A percentile compares a stretch with the other conserved stretches of the same genome.
Conservation (phyloP, 2,329 filamentous ascomycete genomes). For the Penicillium sp. region DNA sequence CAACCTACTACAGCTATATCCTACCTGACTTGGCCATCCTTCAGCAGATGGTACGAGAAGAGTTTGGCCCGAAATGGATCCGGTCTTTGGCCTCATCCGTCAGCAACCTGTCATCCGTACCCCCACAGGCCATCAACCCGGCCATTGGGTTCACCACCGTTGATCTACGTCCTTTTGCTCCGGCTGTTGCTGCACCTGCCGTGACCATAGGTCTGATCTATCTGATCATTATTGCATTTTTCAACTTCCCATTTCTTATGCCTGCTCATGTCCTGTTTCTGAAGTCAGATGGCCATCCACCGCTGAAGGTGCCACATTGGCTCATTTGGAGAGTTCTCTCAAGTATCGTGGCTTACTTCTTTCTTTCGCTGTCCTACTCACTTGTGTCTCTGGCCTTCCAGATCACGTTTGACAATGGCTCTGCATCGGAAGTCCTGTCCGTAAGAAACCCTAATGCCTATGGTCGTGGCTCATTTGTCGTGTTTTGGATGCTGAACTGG, state of each 20-base stretch:
- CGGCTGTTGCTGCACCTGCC: slow-evolving; percentile 55
- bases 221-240: slow-evolving; percentile 66
- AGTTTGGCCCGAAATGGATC: slow-evolving; percentile 49
- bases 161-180: slow-evolving; percentile 60
- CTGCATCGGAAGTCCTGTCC: slow-evolving; percentile 45
- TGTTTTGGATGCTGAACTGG: slow-evolving; percentile 65
- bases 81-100: slow-evolving; percentile 31
- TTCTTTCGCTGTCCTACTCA: slow-evolving; percentile 62
- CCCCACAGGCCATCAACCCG: slow-evolving; percentile 54
- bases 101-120: slow-evolving; percentile 47
- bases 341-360: slow-evolving; percentile 58
- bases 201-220: slow-evolving; percentile 65
- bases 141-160: slow-evolving; percentile 55
- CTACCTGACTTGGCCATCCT: slow-evolving; percentile 51
- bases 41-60: slow-evolving; percentile 46
- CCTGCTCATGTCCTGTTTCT: slow-evolving; percentile 62
- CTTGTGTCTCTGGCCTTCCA: slow-evolving; percentile 63
- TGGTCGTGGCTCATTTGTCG: slow-evolving; percentile 56
- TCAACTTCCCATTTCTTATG: slow-evolving; percentile 64
- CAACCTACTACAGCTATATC: slow-evolving; percentile 55
- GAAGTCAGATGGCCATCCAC: slow-evolving; percentile 50
- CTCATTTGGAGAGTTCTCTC: slow-evolving; percentile 58
- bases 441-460: slow-evolving; percentile 55
- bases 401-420: slow-evolving; percentile 57
- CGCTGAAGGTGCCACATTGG: slow-evolving; percentile 58